Evolutionary conservation across 2,329 filamentous ascomycete species (phyloP), one percentile per base, ranked within the genome.

Genomic region (Arthroderma uncinatum): DNA sequence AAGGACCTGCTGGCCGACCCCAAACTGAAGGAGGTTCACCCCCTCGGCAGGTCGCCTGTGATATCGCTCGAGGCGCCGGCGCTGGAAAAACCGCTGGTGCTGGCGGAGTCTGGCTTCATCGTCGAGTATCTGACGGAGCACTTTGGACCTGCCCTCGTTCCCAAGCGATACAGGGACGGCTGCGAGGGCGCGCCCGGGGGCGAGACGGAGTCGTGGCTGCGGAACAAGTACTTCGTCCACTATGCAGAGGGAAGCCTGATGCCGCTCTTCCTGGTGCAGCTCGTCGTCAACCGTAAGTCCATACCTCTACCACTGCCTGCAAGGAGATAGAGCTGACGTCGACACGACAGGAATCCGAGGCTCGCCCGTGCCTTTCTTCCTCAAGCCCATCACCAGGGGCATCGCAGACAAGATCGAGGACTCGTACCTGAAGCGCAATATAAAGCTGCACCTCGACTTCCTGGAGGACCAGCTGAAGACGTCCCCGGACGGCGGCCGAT

Each of bases 161-260:
- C 82, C 0, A 69, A 71, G 57, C 72, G 76, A 30, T 84, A 79
- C 62, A 68, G 71, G 2, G 71, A 75, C 4, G 80, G 78, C 37
- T 76, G 77, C 57, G 79, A 83, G 52, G 78, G 76, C 2, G 68
- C 78, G 30, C 67, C 82, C 12, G 79, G 80, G 5, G 79, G 73
- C 2, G 82, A 85, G 70, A 81, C 76, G 0, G 81, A 84, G 63
- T 73, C 75, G 59, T 85, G 80, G 78, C 66, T 82, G 66, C 74
- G 81, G 42, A 82, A 83, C 65, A 74, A 78, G 66, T 87, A 89
- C 68, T 82, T 82, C 63, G 81, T 95, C 78, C 86, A 95, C 69
- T 96, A 91, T 70, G 79, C 82, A 4, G 92, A 96, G 73, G 92
- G 91, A 9, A 88, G 82, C 60, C 73, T 96, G 60, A 93, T 94